Evolutionary conservation across 495 filamentous ascomycete genomes (phyloP).

Genomic region (Apodospora peruviana): DNA sequence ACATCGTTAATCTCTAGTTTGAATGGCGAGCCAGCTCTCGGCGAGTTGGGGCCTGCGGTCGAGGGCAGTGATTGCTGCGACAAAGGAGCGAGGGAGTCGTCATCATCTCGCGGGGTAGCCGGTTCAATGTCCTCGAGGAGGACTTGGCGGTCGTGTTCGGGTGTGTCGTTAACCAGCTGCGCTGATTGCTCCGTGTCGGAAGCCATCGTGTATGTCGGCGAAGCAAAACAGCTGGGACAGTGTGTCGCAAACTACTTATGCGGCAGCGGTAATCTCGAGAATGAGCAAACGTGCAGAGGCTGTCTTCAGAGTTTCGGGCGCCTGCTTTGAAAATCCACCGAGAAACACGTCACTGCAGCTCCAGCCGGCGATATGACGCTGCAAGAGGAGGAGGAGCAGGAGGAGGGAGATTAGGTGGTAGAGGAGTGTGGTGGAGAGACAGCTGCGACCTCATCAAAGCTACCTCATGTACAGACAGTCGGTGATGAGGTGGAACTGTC

Average conservation of each 20-base stretch:
- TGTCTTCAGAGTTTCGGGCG: background rate
- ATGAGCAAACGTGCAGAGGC: background rate
- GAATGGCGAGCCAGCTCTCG: slow-evolving; percentile 30
- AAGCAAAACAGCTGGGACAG: background rate
- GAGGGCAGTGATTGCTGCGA: slow-evolving; percentile 42
- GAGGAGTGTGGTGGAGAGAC: background rate
- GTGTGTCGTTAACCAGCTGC: slow-evolving; percentile 21
- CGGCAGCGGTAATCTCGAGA: background rate
- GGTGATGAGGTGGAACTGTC: background rate
- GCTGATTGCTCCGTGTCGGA: slow-evolving; percentile 16
- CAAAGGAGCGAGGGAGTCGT: slow-evolving; percentile 17
- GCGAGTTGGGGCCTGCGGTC: slow-evolving; percentile 38
- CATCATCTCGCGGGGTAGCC: slow-evolving; percentile 33
- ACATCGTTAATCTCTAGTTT: slow-evolving; percentile 34
- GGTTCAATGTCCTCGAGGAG: slow-evolving; percentile 31
- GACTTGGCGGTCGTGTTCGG: slow-evolving; percentile 19
- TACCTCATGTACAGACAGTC: background rate
- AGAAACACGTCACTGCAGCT: background rate
- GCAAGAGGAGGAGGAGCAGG: background rate
- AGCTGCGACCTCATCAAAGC: background rate
- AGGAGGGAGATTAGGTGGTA: background rate
- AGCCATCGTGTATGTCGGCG: slow-evolving; percentile 14
- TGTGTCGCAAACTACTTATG: background rate
- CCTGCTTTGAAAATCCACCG: background rate
- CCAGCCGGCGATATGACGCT: background rate